Base-by-base conservation (phyloP, 2,329 filamentous ascomycete genomes). In the Cytospora leucostoma region DNA sequence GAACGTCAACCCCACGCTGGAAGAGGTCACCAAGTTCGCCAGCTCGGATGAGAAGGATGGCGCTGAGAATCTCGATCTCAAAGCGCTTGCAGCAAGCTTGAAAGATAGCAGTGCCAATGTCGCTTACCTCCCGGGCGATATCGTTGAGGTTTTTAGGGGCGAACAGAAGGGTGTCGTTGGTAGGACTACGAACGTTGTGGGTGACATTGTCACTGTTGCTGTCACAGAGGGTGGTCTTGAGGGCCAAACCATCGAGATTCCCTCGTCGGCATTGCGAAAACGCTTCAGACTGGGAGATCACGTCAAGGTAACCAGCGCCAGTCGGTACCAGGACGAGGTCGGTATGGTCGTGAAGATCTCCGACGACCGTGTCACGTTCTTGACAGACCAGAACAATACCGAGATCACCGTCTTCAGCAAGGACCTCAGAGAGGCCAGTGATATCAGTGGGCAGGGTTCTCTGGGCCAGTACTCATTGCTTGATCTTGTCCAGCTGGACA, bases 351-450 rank as follows among this genome's bases (percentile, higher is more conserved):
- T 98, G 68, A 92, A 92, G 74, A 95, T 97, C 68, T 89, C 87
- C 56, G 92, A 96, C 65, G 95, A 99, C 74, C 88, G 91, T 47
- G 93, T 99, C 63, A 98, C 95, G 1, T 81, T 99, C 68, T 81
- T 99, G 68, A 97, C 92, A 55, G 95, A 99, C 77, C 92, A 95
- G 74, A 95, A 87, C 65, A 94, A 95, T 76, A 88, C 89, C 59
- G 95, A 99, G 74, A 93, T 99, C 69, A 97, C 93, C 0, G 95
- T 99, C 38, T 99, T 99, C 74, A 97, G 94, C 80, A 97, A 96
- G 75, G 95, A 99, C 78, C 79, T 99, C 65, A 87, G 96, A 69
- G 92, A 97, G 75, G 95, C 95, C 34, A 92, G 92, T 61, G 95
- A 98, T 73, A 92, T 93, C 69, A 93, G 93, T 67, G 93, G 92